Conservation (phyloP, 164 flowering plant genomes). For the Taxillus chinensis region DNA sequence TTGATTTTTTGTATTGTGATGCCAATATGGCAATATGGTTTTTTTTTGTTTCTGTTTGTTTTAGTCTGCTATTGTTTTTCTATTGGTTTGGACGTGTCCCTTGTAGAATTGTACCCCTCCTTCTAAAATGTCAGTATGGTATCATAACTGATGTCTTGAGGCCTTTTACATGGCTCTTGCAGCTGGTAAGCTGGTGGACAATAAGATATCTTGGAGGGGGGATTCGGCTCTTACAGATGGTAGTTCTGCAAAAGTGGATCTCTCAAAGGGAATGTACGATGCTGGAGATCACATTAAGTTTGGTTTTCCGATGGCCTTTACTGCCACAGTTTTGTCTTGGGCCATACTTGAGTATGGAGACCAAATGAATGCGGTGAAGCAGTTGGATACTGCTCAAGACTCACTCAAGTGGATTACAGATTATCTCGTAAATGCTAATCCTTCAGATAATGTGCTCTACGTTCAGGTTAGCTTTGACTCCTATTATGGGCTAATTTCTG, state of each 20-base stretch:
- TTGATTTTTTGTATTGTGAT: too few relatives aligned
- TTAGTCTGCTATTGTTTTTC: too few relatives aligned
- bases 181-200: constrained; percentile 61
- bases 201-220: constrained; percentile 73
- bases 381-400: constrained; percentile 60
- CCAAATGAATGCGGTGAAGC: constrained; percentile 65
- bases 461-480: constrained; percentile 50
- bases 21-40: too few relatives aligned
- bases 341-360: constrained; percentile 94
- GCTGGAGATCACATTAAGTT: constrained; percentile 97
- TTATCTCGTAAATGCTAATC: constrained; percentile 74
- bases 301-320: constrained; percentile 89
- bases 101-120: too few relatives aligned
- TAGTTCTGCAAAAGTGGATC: constrained; percentile 49
- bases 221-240: constrained; percentile 76
- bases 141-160: too few relatives aligned
- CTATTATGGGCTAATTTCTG: background rate
- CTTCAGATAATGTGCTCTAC: constrained; percentile 57
- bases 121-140: too few relatives aligned
- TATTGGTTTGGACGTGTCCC: too few relatives aligned
- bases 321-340: constrained; percentile 92
- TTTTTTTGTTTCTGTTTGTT: too few relatives aligned
- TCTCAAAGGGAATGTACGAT: constrained; percentile 94
- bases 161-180: constrained; percentile 11
- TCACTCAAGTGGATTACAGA: constrained; percentile 95